Evolutionary conservation across 257 asterid species (phyloP), one percentile per base, ranked within the genome.

Genomic region (Nicotiana noctiflora): DNA sequence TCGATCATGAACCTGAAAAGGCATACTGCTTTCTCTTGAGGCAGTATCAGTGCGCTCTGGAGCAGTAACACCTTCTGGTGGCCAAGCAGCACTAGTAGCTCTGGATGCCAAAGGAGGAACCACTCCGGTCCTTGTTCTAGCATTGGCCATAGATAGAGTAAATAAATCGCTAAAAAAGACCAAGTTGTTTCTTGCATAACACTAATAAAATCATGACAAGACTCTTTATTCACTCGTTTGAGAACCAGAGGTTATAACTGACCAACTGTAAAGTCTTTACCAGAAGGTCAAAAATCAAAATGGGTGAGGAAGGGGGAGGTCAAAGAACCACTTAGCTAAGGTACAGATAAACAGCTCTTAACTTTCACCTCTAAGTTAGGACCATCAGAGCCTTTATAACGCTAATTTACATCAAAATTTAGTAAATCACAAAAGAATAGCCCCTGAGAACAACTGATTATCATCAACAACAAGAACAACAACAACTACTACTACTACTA

Each of bases 61-160:
- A 87, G 61, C 86, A 83, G 81, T 83, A 79, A 27, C 84, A 80
- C 81, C 86, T 70, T 80, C 83, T 68, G 74, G 88, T 25, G 97
- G 91, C 99, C 99, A 96, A 14, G 99, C 98, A 79, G 98, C 95
- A 86, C 60, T 82, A 77, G 95, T 91, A 81, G 93, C 95, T 88
- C 97, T 88, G 83, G 89, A 83, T 85, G 93, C 88, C 67, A 90
- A 87, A 60, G 96, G 89, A 77, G 91, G 90, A 80, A 87, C 85
- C 62, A 53, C 90, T 23, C 94, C 97, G 2, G 84, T 37, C 86
- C 94, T 89, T 82, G 88, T 89, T 84, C 97, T 90, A 90, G 90
- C 88, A 67, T 17, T 74, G 61, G 15, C 14, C 44, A 74, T 46
- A 74, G 44, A 49, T 8, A n/a, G 25, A 21, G 61, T 49, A 23